Conservation (phyloP, 495 filamentous ascomycete genomes). For the Pseudoneurospora amorphoporcata region DNA sequence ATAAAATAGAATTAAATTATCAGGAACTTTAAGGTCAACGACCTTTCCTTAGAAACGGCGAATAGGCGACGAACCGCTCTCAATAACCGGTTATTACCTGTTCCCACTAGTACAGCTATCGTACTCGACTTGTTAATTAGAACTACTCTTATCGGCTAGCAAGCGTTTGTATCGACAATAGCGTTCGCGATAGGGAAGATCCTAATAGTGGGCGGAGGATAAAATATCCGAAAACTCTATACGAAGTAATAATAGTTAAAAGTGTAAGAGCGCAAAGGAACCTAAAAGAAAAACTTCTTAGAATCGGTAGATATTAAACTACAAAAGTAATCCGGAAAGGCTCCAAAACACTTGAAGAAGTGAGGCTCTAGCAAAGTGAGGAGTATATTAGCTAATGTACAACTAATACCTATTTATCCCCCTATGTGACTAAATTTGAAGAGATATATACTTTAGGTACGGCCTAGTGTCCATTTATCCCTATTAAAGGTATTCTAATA, state of each 20-base stretch:
- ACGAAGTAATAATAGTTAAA: neutral
- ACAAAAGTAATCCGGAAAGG: neutral
- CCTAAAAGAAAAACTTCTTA: neutral
- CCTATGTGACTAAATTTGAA: neutral
- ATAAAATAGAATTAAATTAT: conserved; percentile 77
- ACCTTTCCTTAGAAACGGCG: conserved; percentile 48
- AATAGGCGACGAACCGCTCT: conserved; percentile 49
- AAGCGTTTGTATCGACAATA: too few species aligned
- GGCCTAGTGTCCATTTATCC: neutral
- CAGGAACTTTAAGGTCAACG: conserved; percentile 63
- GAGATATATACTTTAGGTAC: neutral
- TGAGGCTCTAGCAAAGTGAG: neutral
- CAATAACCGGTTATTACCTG: too few species aligned
- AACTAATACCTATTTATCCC: neutral
- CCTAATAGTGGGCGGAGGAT: too few species aligned
- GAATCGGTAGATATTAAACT: neutral
- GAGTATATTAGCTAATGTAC: too few species aligned
- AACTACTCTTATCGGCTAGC: too few species aligned
- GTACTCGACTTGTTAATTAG: too few species aligned
- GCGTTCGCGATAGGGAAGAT: too few species aligned
- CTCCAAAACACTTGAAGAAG: neutral
- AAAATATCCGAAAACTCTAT: too few species aligned
- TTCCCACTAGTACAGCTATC: too few species aligned
- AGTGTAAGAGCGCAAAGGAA: neutral
- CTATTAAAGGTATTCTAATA: neutral